A percentile compares a stretch with the other conserved stretches of the same genome.
Evolutionary conservation across 306 rosid species (phyloP).

Genomic region (Castanospermum australe): DNA sequence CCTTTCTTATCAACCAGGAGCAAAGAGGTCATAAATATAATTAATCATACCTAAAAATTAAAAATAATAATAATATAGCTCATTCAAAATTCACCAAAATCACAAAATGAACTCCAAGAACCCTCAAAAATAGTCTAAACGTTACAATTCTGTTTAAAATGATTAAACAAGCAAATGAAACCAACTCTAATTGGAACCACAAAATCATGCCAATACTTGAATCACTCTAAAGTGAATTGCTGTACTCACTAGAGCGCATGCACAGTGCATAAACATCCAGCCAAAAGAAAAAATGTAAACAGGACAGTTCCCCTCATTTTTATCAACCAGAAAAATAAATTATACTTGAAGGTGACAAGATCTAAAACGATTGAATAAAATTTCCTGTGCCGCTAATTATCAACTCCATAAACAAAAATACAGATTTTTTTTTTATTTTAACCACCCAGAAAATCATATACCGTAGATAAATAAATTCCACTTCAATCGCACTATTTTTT

Average conservation of each 20-base stretch:
- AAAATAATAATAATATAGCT: too few species aligned
- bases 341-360: not conserved
- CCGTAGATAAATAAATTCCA: not conserved
- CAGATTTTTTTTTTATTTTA: not conserved
- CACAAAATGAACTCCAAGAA: not conserved
- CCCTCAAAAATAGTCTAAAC: not conserved
- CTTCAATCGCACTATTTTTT: not conserved
- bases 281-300: not conserved
- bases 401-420: not conserved
- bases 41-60: not conserved
- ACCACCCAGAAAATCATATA: not conserved
- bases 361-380: conserved; percentile 13
- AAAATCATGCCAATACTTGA: conserved; percentile 2
- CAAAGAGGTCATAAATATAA: not conserved
- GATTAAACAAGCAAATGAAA: conserved; percentile 8
- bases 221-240: not conserved
- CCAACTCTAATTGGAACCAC: conserved; percentile 27
- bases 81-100: not conserved
- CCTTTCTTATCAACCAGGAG: not conserved
- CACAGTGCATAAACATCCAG: not conserved
- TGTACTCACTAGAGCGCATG: not conserved
- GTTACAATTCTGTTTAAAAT: not conserved
- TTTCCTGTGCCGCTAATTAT: not conserved
- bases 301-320: not conserved
- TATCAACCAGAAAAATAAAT: not conserved